Base-by-base conservation (phyloP, 306 rosid species). In the Trifolium repens region DNA sequence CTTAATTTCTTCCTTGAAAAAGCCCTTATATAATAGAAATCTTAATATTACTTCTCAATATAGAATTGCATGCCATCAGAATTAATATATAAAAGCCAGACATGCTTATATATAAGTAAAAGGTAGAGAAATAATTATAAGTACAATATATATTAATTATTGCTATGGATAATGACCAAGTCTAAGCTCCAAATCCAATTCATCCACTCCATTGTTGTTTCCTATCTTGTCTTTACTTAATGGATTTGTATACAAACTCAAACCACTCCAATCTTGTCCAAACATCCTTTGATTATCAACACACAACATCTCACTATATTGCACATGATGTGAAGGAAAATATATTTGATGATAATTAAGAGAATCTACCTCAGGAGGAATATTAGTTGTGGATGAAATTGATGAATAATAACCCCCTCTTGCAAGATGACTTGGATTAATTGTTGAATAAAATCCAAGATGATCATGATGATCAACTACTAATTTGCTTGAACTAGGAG, bases 121-220 rank as follows among this genome's bases (percentile, higher is more conserved):
- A 61, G 22, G 22, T 61, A 61, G 67, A 30, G 67, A 61, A 32
- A 14, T 55, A 55, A 16, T 55, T 27, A 14, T 55, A 55, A 16
- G 22, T 27, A 9, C 50, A 15, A 17, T 24, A 4, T 15, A 5
- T 26, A 63, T 58, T 26, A 26, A 26, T 58, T 66, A 0, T 50
- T 69, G 71, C 74, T 84, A 89, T 5, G 91, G 93, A 72, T 89
- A 76, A 67, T 89, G 86, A 50, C 98, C 96, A 26, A 93, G 91
- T 79, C 97, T 93, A 81, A 93, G 98, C 91, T 91, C 97, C 89
- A 93, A 86, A 88, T 93, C 96, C 52, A 91, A 73, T 30, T 82
- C 90, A 60, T 69, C 91, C 17, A 81, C 88, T 34, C 75, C 82
- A 43, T 32, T 46, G 55, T 79, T 75, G 78, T 47, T 79, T 74